Conservation (phyloP, 2,329 filamentous ascomycete species). For the Penicillium aurantiogriseum region DNA sequence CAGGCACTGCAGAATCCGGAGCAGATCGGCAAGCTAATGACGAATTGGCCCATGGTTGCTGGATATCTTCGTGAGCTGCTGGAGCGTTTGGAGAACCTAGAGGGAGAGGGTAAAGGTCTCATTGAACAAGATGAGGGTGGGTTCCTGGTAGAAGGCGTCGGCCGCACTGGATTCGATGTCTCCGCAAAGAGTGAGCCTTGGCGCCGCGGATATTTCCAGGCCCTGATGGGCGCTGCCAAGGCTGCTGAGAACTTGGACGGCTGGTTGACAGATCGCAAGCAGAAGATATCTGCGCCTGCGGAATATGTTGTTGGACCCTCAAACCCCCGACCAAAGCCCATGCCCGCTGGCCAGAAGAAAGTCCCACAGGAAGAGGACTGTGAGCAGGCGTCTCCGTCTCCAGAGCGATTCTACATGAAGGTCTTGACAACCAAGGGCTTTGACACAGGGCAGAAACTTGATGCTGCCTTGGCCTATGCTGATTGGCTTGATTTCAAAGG, state of each 20-base stretch:
- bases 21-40: constrained; percentile 51
- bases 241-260: constrained; percentile 79
- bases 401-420: constrained; percentile 77
- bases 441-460: constrained; percentile 71
- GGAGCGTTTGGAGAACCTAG: constrained; percentile 65
- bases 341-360: constrained; percentile 60
- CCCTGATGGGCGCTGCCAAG: constrained; percentile 72
- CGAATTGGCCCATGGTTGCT: constrained; percentile 70
- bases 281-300: constrained; percentile 65
- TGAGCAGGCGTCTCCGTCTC: constrained; percentile 64
- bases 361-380: constrained; percentile 75
- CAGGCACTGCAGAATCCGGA: constrained; percentile 59
- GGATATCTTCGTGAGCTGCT: constrained; percentile 61
- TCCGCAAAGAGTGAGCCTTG: constrained; percentile 76
- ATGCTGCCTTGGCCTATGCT: constrained; percentile 79
- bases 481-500: constrained; percentile 81
- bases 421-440: constrained; percentile 80
- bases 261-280: constrained; percentile 68
- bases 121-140: constrained; percentile 54
- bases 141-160: constrained; percentile 55
- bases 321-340: constrained; percentile 74
- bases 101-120: constrained; percentile 66
- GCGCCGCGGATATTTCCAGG: constrained; percentile 81
- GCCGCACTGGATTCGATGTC: constrained; percentile 64
- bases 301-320: constrained; percentile 77